phyloP scores from a whole-genome alignment of 805 yeast genomes.

The Teunomyces funiuensis region DNA sequence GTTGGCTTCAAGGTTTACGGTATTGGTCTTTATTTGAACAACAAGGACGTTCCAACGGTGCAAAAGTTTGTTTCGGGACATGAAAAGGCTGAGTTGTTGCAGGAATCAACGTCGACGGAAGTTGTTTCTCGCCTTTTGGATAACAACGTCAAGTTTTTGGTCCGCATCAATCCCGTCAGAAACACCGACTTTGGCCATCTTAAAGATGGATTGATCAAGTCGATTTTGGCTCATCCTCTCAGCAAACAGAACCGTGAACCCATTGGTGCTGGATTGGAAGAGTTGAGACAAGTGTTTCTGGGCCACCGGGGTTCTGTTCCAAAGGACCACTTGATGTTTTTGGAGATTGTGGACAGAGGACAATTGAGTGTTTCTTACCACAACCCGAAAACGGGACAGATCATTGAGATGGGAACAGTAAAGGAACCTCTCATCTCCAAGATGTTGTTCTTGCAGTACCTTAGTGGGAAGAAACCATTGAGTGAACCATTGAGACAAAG shows the following conservation, averaged over 20 bases:
- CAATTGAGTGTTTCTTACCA: constrained; percentile 23
- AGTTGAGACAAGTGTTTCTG: constrained; percentile 60
- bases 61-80: neutral
- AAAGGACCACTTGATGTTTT: constrained; percentile 64
- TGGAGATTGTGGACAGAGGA: constrained; percentile 51
- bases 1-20: constrained; percentile 82
- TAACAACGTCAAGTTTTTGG: constrained; percentile 59
- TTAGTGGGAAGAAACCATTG: constrained; percentile 68
- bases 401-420: constrained; percentile 55
- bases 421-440: constrained; percentile 61
- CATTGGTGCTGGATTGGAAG: constrained; percentile 61
- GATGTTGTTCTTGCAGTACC: constrained; percentile 71
- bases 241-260: constrained; percentile 46
- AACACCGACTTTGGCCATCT: constrained; percentile 90
- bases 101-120: constrained; percentile 52
- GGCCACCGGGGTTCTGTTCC: constrained; percentile 69
- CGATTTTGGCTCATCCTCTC: constrained; percentile 66
- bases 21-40: constrained; percentile 75
- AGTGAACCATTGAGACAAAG: constrained; percentile 52
- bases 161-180: constrained; percentile 81
- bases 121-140: constrained; percentile 59
- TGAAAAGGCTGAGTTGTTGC: constrained; percentile 24
- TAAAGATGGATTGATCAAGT: constrained; percentile 83
- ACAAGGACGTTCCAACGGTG: constrained; percentile 45
- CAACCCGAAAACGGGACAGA: constrained; percentile 28